Evolutionary conservation across 2,329 filamentous ascomycete genomes (phyloP).

Genomic region (Monilinia laxa): DNA sequence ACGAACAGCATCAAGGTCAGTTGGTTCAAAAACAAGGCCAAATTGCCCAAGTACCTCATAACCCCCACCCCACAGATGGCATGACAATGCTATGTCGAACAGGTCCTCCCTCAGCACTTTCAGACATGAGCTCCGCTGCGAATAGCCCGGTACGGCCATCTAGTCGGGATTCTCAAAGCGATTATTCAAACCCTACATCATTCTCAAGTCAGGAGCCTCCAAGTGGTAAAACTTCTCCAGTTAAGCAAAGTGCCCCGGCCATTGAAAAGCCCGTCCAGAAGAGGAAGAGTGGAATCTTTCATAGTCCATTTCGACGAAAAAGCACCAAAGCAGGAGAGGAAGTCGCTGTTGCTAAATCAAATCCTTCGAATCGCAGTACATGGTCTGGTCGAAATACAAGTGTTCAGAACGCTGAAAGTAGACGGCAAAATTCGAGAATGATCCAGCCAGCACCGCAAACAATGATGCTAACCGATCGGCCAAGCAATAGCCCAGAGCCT

Average conservation of each 20-base stretch:
- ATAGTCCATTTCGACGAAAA: conserved; percentile 89
- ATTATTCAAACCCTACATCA: conserved; percentile 85
- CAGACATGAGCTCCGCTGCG: conserved; percentile 61
- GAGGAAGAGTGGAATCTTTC: conserved; percentile 83
- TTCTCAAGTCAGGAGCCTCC: conserved; percentile 81
- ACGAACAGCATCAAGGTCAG: conserved; percentile 29
- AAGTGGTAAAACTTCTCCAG: conserved; percentile 71
- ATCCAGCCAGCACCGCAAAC: conserved; percentile 28
- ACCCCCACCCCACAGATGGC: conserved; percentile 89
- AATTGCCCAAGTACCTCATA: conserved; percentile 74
- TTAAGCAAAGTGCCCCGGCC: conserved; percentile 55
- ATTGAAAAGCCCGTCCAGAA: conserved; percentile 65
- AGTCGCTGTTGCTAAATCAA: conserved; percentile 36
- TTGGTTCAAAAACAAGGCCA: conserved; percentile 48
- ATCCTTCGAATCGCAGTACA: conserved; percentile 54
- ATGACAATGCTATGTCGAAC: conserved; percentile 97
- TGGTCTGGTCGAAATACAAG: conserved; percentile 48
- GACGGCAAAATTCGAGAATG: conserved; percentile 44
- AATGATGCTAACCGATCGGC: conserved; percentile 42
- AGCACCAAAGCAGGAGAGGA: conserved; percentile 76
- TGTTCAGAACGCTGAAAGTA: conserved; percentile 35
- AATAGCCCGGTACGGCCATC: conserved; percentile 71
- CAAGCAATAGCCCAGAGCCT: conserved; percentile 72
- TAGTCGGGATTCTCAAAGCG: conserved; percentile 85
- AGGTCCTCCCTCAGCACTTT: conserved; percentile 65